Base-by-base conservation (phyloP, 2,329 filamentous ascomycete genomes). In the Fusarium sacchari region DNA sequence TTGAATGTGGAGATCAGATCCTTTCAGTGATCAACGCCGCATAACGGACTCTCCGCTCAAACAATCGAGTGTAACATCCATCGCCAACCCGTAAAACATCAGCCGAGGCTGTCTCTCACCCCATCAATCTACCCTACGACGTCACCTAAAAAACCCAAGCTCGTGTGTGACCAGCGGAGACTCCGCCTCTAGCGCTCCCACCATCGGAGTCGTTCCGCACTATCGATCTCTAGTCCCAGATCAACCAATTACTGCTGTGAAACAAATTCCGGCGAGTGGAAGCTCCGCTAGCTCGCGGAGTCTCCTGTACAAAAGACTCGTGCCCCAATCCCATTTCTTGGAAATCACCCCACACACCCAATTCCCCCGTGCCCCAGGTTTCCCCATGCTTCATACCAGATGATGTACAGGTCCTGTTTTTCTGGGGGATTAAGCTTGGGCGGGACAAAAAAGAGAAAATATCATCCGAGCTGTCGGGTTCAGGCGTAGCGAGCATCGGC, bases 301-400 rank as follows among this genome's bases (percentile, higher is more conserved):
- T 43, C 71, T 73, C 71, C 71, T 71, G 60, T 43, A 12, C 5
- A 5, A 18, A 37, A 52, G 7, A 39, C 28, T 50, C 40, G 26
- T 50, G 42, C 62, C 26, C 70, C 70, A 73, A 73, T 73, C 60
- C 55, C 32, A 12, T 50, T 47, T n/a, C 52, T 44, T 18, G 36
- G 60, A 40, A 55, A 37, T 52, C 57, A 67, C 71, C 71, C 71
- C 71, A 73, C 70, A 72, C 50, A 50, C 30, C 58, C 60, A 55
- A 44, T 37, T 32, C 47, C 47, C 47, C 22, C 24, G 37, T 49
- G 43, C 65, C 67, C 70, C 69, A 71, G 70, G 40, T 73, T 73
- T 73, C 66, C 69, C 71, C 70, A 71, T 53, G 57, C 42, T 37
- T 17, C 50, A 40, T 56, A 37, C 62, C 53, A 55, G 37, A 28